Evolutionary conservation across 2,329 filamentous ascomycete genomes (phyloP).

Genomic region (Colletotrichum aenigma): DNA sequence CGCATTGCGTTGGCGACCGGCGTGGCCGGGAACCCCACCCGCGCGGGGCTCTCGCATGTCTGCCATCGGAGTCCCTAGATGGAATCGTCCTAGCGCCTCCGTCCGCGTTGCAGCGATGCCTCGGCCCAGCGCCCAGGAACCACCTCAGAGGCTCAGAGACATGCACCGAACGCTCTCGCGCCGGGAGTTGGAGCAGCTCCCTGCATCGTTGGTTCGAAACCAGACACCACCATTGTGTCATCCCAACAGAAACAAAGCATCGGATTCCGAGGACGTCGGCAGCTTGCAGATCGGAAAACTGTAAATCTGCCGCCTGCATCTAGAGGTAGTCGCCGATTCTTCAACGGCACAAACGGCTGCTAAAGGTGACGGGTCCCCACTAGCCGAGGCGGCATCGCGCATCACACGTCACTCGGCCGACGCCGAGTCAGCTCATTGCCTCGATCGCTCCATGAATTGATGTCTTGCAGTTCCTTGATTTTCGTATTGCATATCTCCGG

Average conservation of each 20-base stretch:
- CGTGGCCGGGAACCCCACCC: slow-evolving; percentile 8
- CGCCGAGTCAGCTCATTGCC: neutral
- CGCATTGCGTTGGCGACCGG: neutral
- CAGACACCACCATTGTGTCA: neutral
- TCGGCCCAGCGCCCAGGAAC: slow-evolving; percentile 1
- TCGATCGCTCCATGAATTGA: neutral
- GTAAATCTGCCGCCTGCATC: neutral
- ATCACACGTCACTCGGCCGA: neutral
- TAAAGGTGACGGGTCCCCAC: neutral
- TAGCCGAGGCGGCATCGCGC: neutral
- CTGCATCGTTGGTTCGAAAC: neutral
- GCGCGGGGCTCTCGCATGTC: slow-evolving; percentile 3
- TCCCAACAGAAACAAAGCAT: neutral
- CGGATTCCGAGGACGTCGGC: neutral
- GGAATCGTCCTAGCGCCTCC: slow-evolving; percentile 12
- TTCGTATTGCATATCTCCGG: neutral
- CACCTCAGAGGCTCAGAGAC: neutral
- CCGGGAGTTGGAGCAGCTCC: neutral
- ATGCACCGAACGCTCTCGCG: neutral
- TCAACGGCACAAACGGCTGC: neutral
- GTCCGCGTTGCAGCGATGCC: slow-evolving; percentile 2
- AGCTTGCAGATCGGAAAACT: neutral
- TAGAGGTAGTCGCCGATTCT: neutral
- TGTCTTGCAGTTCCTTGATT: neutral
- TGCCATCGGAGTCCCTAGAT: slow-evolving; percentile 6